Evolutionary conservation across 2,329 filamentous ascomycete species (phyloP).

Genomic region (Neurospora sp.): DNA sequence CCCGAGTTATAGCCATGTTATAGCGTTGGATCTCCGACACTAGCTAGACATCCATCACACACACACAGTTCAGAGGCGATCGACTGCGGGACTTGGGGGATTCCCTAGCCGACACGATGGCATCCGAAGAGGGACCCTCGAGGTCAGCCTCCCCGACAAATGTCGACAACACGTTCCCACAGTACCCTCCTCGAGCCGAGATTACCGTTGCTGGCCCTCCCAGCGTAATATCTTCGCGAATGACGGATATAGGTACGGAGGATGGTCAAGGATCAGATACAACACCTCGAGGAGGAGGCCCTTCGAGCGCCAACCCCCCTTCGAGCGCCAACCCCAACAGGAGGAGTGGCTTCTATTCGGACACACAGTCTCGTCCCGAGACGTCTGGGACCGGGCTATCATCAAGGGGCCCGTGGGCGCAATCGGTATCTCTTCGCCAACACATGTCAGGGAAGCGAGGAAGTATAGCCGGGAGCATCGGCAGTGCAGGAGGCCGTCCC

Average conservation of each 20-base stretch:
- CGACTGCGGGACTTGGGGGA: neutral
- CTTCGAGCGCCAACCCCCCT: slow-evolving; percentile 7
- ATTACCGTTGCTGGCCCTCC: slow-evolving; percentile 35
- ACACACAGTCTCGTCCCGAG: slow-evolving; percentile 40
- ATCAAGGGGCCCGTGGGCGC: slow-evolving; percentile 42
- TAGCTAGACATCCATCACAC: neutral
- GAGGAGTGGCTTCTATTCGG: slow-evolving; percentile 30
- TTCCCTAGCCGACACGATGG: slow-evolving; percentile 9
- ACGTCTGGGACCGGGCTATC: slow-evolving; percentile 44
- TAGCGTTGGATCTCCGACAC: neutral
- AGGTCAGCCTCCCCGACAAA: slow-evolving; percentile 25
- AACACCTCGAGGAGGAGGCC: slow-evolving; percentile 23
- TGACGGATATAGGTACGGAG: slow-evolving; percentile 55
- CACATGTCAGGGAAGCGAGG: slow-evolving; percentile 35
- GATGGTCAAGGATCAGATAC: slow-evolving; percentile 37
- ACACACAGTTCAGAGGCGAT: neutral
- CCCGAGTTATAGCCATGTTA: neutral
- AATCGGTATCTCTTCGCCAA: slow-evolving; percentile 45
- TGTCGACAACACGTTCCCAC: slow-evolving; percentile 26
- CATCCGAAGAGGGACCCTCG: slow-evolving; percentile 23
- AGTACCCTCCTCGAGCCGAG: slow-evolving; percentile 29
- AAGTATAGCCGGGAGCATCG: slow-evolving; percentile 27
- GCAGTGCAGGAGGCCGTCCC: slow-evolving; percentile 42
- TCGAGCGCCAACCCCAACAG: slow-evolving; percentile 14
- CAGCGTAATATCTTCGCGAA: slow-evolving; percentile 61